Base-by-base conservation (phyloP, 805 yeast genomes). In the Dipodascopsis uninucleata region DNA sequence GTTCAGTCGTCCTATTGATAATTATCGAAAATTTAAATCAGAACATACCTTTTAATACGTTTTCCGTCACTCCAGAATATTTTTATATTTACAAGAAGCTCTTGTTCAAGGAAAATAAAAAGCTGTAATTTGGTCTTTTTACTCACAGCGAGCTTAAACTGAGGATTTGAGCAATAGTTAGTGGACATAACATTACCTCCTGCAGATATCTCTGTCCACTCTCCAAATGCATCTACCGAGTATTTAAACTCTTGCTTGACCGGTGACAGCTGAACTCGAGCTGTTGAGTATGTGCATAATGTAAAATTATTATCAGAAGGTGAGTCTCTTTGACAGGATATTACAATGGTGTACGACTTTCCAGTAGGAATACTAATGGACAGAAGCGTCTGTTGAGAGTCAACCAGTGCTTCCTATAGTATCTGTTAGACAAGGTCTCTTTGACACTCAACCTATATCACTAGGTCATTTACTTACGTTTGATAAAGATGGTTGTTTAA, bases 191-290 rank as follows among this genome's bases (percentile, higher is more conserved):
- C 29, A 31, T 36, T 50, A 6, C 55, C 55, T n/a, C 55, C 55
- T 3, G 53, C 42, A n/a, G 55, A 28, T 9, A 44, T 31, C 24
- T 47, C 53, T 0, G 53, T 50, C 55, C 55, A 50, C 25, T 47
- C 41, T 6, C 49, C 49, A n/a, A 22, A 16, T 3, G 31, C 31
- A 9, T 18, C 41, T 5, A n/a, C 25, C 1, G 18, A 5, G 16
- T 29, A 10, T 12, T 36, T 28, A 9, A 28, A 39, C 12, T 10
- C 38, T 6, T 42, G 36, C 9, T 7, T 21, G 6, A 39, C 52
- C 3, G 37, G 18, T 3, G 9, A 24, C 8, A 43, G 25, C 17
- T 22, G 9, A 4, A 50, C 22, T 3, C 46, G 53, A n/a, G 18
- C 6, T 8, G 47, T 32, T 21, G 53, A 45, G 28, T 50, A 47